These are phyloP conservation scores for Botryosphaeria agaves DNA, from an alignment of 2,329 filamentous ascomycete genomes.

Conservation along the genomic window DNA sequence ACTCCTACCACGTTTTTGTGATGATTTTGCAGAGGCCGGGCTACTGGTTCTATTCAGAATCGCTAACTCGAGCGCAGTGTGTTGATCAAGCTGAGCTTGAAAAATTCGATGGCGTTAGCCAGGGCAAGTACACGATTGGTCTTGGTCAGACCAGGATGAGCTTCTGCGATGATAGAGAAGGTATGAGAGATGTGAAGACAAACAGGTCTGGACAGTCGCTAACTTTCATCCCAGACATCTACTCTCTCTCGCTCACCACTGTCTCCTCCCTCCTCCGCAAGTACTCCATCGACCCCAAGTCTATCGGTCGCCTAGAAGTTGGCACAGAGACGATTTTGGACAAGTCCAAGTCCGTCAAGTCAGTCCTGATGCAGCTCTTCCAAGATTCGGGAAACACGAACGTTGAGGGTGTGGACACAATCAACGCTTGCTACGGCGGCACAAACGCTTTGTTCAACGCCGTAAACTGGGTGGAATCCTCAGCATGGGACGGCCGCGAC, in stretches of 20 bases:
- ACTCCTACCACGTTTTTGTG: too few species aligned
- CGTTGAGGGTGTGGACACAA: slow-evolving; percentile 34
- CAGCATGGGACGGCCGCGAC: slow-evolving; percentile 34
- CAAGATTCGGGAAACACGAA: slow-evolving; percentile 33
- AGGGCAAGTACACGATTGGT: slow-evolving; percentile 36
- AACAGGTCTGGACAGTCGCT: neutral
- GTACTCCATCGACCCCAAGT: slow-evolving; percentile 32
- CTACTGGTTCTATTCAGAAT: too few species aligned
- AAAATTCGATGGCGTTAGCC: slow-evolving; percentile 35
- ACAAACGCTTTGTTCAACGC: slow-evolving; percentile 37
- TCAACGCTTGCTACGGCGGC: slow-evolving; percentile 37
- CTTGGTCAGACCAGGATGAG: slow-evolving; percentile 38
- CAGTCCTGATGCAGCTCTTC: slow-evolving; percentile 35
- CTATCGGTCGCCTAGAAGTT: slow-evolving; percentile 34
- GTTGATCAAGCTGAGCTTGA: slow-evolving; percentile 36
- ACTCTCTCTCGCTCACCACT: slow-evolving; percentile 34
- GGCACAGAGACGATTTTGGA: slow-evolving; percentile 36
- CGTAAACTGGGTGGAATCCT: slow-evolving; percentile 36
- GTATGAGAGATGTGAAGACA: too few species aligned
- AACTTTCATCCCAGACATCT: slow-evolving; percentile 25
- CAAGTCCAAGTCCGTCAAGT: slow-evolving; percentile 39
- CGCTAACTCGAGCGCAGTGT: slow-evolving; percentile 19
- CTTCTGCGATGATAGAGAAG: slow-evolving; percentile 37
- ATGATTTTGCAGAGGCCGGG: too few species aligned
- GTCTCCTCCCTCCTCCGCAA: slow-evolving; percentile 34